Percentiles rank a stretch among this genome's conserved stretches.
Evolutionary conservation across 495 filamentous ascomycete species (phyloP).

Genomic region (Penicillium atrosanguineum): DNA sequence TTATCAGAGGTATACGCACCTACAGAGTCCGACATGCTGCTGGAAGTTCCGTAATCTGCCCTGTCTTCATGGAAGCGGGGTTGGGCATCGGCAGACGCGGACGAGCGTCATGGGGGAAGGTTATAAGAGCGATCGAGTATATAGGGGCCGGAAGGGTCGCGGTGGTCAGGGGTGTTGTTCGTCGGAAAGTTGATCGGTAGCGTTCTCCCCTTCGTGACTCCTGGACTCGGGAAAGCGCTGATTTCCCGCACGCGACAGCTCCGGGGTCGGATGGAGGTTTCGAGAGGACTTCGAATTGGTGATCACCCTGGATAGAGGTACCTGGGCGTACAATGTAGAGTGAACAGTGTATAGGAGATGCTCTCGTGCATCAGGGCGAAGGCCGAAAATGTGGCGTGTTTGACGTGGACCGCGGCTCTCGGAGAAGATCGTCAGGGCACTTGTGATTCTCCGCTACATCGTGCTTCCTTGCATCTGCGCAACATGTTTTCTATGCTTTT

Average conservation of each 20-base stretch:
- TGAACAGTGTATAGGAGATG: not conserved
- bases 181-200: conserved; percentile 1
- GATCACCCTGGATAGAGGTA: not conserved
- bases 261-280: not conserved
- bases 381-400: conserved; percentile 14
- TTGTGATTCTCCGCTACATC: conserved; percentile 20
- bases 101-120: conserved; percentile 26
- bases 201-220: conserved; percentile 2
- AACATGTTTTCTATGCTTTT: not conserved
- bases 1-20: conserved; percentile 36
- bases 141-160: conserved; percentile 1
- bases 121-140: not conserved
- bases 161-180: not conserved
- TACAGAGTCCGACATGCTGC: conserved; percentile 56
- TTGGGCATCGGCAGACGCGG: conserved; percentile 28
- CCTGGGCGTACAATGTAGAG: not conserved
- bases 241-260: conserved; percentile 9
- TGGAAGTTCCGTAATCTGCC: conserved; percentile 23
- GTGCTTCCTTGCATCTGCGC: not conserved
- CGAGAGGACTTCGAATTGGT: not conserved
- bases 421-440: conserved; percentile 31
- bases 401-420: conserved; percentile 39
- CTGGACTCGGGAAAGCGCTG: conserved; percentile 10
- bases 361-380: conserved; percentile 11
- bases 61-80: conserved; percentile 37